Conservation (phyloP, 1,284 basidiomycete genomes). For the Hypsizygus ulmarius region DNA sequence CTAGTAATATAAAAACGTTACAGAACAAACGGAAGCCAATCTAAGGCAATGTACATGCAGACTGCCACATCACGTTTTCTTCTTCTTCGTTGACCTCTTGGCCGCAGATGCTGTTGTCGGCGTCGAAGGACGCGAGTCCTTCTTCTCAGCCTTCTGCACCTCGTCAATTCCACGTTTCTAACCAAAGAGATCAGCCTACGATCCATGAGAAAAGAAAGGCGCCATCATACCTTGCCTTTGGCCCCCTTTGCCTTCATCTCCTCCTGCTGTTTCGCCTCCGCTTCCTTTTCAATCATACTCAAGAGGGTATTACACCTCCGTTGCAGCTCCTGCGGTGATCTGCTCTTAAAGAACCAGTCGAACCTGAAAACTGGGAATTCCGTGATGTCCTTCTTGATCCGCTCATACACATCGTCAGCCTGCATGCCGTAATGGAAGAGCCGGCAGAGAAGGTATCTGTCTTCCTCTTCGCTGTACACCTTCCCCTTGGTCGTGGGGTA, state of each 20-base stretch:
- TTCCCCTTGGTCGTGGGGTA: slow-evolving; percentile 96
- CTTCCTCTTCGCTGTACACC: slow-evolving; percentile 95
- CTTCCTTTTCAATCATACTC: slow-evolving; percentile 91
- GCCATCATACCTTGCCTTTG: slow-evolving; percentile 58
- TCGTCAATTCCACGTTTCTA: slow-evolving; percentile 70
- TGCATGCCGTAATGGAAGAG: slow-evolving; percentile 92
- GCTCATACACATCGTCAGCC: slow-evolving; percentile 90
- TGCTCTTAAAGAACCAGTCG: slow-evolving; percentile 98
- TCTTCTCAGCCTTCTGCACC: slow-evolving; percentile 55
- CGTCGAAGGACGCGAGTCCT: slow-evolving; percentile 56
- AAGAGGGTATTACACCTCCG: slow-evolving; percentile 88
- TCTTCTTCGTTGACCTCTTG: slow-evolving; percentile 54
- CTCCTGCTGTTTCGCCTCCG: slow-evolving; percentile 61
- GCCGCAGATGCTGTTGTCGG: slow-evolving; percentile 41
- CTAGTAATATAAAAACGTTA: no score
- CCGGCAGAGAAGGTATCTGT: slow-evolving; percentile 91
- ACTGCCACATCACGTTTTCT: slow-evolving; percentile 39
- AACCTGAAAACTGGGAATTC: slow-evolving; percentile 97
- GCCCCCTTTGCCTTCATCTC: slow-evolving; percentile 59
- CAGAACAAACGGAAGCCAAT: no score
- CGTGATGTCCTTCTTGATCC: slow-evolving; percentile 94
- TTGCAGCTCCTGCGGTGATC: slow-evolving; percentile 89
- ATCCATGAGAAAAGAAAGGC: slow-evolving; percentile 3
- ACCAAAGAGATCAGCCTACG: slow-evolving; percentile 3
- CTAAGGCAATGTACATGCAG: no score